Conservation (phyloP, 2,329 filamentous ascomycete species). For the Magnaporthiopsis rhizophila region DNA sequence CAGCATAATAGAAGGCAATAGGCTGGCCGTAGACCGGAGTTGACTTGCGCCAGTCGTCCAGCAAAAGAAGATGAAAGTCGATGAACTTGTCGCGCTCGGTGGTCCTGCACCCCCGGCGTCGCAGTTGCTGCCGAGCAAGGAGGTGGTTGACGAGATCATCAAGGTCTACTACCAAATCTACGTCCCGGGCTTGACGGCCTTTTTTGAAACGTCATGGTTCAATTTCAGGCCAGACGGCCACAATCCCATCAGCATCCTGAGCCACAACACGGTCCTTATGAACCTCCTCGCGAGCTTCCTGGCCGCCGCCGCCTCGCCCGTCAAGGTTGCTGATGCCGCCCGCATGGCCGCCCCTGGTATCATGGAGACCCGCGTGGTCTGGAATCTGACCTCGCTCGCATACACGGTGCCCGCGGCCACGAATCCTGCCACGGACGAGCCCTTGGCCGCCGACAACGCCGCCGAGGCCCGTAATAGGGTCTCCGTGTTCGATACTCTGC, state of each 20-base stretch:
- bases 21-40: constrained; percentile 14
- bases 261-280: constrained; percentile 48
- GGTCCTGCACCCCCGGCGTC: constrained; percentile 51
- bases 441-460: constrained; percentile 49
- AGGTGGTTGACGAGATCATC: constrained; percentile 57
- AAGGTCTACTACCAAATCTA: constrained; percentile 70
- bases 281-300: constrained; percentile 62
- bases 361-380: constrained; percentile 52
- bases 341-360: constrained; percentile 46
- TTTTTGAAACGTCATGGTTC: constrained; percentile 84
- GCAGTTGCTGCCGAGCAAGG: constrained; percentile 41
- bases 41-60: constrained; percentile 37
- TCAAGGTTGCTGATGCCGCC: constrained; percentile 38
- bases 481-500: constrained; percentile 65
- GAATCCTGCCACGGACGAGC: constrained; percentile 23
- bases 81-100: constrained; percentile 60
- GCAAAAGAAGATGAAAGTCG: constrained; percentile 61
- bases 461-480: constrained; percentile 62
- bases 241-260: constrained; percentile 36
- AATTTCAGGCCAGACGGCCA: constrained; percentile 36
- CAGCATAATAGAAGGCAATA: background rate
- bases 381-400: constrained; percentile 47
- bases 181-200: constrained; percentile 59
- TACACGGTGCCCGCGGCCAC: constrained; percentile 29
- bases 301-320: constrained; percentile 36